Evolutionary conservation across 106 monocot species (phyloP).

Genomic region (Apostasia shenzhenica): DNA sequence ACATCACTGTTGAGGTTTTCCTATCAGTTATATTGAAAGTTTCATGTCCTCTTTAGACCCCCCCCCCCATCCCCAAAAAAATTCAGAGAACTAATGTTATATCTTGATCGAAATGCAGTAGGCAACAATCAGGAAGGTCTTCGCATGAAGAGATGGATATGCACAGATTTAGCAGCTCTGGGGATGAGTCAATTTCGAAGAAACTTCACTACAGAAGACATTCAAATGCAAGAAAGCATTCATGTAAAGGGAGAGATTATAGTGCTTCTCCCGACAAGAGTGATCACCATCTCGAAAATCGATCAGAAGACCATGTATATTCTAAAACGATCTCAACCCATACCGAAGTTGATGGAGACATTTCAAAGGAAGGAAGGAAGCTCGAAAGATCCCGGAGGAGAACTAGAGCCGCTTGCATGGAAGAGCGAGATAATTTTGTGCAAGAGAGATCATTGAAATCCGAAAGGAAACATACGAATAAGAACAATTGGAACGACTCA

Average conservation of each 20-base stretch:
- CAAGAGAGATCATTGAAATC: neutral
- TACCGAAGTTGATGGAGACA: conserved; percentile 1
- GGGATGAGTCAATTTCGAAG: conserved; percentile 16
- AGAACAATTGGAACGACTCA: conserved; percentile 7
- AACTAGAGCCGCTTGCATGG: neutral
- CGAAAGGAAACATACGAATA: neutral
- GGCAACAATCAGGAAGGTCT: conserved; percentile 17
- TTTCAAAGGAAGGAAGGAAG: conserved; percentile 1
- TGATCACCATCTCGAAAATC: conserved; percentile 7
- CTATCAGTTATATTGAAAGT: neutral
- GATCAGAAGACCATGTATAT: conserved; percentile 8
- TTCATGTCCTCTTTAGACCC: neutral
- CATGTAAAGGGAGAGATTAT: conserved; percentile 20
- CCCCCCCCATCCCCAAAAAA: neutral
- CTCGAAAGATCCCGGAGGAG: conserved; percentile 1
- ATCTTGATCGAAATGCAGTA: conserved; percentile 7
- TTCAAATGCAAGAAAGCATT: conserved; percentile 9
- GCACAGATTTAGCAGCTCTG: conserved; percentile 15
- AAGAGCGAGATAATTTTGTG: conserved; percentile 13
- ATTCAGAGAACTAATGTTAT: neutral
- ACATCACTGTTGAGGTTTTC: neutral
- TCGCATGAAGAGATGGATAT: conserved; percentile 10
- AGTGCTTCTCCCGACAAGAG: conserved; percentile 7
- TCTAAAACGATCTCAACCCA: conserved; percentile 3
- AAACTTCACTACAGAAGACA: conserved; percentile 2